phyloP scores from a whole-genome alignment of 1,284 basidiomycete genomes.

The Puccinia coronata region DNA sequence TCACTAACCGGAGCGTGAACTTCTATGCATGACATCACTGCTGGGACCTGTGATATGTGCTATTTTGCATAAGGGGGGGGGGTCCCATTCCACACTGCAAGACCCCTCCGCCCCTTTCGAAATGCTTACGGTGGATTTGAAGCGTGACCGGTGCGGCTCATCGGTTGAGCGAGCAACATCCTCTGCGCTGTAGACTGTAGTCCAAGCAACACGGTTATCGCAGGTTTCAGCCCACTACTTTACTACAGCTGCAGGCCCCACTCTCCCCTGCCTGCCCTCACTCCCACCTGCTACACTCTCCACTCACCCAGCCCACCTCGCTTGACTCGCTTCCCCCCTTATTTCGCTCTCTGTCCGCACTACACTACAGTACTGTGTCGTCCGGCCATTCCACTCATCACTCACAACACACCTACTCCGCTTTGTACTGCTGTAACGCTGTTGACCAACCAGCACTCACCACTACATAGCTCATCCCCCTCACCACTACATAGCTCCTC shows the following conservation, averaged over 20 bases:
- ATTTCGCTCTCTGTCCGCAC: slow-evolving; percentile 8
- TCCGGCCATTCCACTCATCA: neutral
- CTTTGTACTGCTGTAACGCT: slow-evolving; percentile 5
- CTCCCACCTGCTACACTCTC: neutral
- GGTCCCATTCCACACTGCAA: neutral
- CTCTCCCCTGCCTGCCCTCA: neutral
- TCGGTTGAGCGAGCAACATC: neutral
- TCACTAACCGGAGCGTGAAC: no score
- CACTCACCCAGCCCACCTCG: neutral
- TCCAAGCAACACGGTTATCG: slow-evolving; percentile 21
- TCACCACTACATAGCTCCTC: neutral
- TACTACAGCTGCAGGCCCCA: neutral
- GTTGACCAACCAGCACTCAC: neutral
- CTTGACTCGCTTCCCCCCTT: slow-evolving; percentile 5
- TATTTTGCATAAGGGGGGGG: neutral
- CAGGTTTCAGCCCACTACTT: slow-evolving; percentile 1
- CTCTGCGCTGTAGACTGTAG: slow-evolving; percentile 23
- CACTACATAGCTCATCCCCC: neutral
- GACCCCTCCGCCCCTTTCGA: slow-evolving; percentile 2
- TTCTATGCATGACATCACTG: neutral
- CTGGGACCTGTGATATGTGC: neutral
- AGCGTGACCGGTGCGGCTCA: slow-evolving; percentile 3
- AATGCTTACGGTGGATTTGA: neutral
- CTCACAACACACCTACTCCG: neutral
- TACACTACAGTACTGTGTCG: neutral